Conservation (phyloP, 306 rosid genomes). For the Malus sieversii region DNA sequence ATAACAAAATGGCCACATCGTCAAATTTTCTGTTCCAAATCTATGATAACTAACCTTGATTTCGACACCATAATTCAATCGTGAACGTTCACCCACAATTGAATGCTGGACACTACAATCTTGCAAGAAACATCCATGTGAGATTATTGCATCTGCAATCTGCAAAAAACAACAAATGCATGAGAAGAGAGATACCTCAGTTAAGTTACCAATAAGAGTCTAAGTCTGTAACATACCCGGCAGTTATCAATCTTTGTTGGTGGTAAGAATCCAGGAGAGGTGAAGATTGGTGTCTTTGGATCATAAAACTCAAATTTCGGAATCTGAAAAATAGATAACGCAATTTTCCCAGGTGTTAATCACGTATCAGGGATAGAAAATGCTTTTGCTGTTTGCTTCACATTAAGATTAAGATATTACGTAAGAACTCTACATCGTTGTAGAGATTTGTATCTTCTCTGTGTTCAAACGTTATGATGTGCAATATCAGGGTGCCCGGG, state of each 20-base stretch:
- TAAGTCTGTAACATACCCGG: constrained; percentile 39
- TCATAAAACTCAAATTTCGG: constrained; percentile 78
- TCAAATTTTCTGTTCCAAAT: background rate
- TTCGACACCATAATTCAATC: constrained; percentile 72
- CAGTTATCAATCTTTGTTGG: constrained; percentile 88
- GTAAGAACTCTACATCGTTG: background rate
- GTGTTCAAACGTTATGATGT: background rate
- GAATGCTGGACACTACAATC: constrained; percentile 62
- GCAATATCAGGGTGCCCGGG: background rate
- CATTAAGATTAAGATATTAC: background rate
- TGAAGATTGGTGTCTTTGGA: constrained; percentile 76
- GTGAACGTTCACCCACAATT: constrained; percentile 81
- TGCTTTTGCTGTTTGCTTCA: background rate
- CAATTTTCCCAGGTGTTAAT: constrained; percentile 10
- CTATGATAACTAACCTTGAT: constrained; percentile 46
- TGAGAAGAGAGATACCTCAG: constrained; percentile 12
- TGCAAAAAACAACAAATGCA: constrained; percentile 30
- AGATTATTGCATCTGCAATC: constrained; percentile 80
- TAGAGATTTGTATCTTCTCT: background rate
- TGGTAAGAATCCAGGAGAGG: constrained; percentile 89
- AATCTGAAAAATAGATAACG: constrained; percentile 32
- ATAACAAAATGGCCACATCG: background rate
- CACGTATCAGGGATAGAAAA: constrained; percentile 12
- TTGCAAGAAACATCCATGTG: constrained; percentile 86
- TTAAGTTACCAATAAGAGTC: background rate